Conservation (phyloP, 345 rosid genomes). For the Lepidium sativum region DNA sequence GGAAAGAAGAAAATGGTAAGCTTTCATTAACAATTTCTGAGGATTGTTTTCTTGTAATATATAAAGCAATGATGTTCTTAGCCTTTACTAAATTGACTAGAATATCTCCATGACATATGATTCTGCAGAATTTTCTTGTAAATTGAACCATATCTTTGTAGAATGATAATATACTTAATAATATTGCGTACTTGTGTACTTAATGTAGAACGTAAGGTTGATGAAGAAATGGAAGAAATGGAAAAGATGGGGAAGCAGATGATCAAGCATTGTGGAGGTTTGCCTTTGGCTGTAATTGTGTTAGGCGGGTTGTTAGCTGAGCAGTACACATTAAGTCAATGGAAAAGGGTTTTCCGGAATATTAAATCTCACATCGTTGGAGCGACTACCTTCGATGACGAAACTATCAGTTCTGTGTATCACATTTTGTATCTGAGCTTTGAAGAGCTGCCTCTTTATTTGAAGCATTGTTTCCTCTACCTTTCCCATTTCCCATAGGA, state of each 20-base stretch:
- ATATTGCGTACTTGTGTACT: too few species aligned
- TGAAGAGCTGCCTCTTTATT: slow-evolving; percentile 5
- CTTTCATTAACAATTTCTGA: too few species aligned
- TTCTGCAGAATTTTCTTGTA: too few species aligned
- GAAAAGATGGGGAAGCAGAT: neutral
- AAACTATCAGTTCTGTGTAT: neutral
- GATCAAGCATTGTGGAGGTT: neutral
- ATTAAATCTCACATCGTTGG: neutral
- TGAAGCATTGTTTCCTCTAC: slow-evolving; percentile 9
- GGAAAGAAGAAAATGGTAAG: slow-evolving; percentile 1
- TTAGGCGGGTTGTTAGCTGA: neutral
- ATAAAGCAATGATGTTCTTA: too few species aligned
- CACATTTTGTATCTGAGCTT: neutral
- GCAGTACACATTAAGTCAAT: neutral
- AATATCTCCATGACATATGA: neutral
- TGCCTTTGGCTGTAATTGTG: neutral
- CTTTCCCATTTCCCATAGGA: slow-evolving; percentile 5
- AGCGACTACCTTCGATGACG: neutral
- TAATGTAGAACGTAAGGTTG: neutral
- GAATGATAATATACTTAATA: too few species aligned
- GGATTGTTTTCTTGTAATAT: too few species aligned
- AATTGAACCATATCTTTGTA: too few species aligned
- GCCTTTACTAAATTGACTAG: neutral
- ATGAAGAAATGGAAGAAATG: neutral
- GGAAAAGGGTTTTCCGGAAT: neutral